Percentiles rank a stretch among this genome's conserved stretches.
Conservation (phyloP, 805 yeast species). For the Suhomyces faveliae region DNA sequence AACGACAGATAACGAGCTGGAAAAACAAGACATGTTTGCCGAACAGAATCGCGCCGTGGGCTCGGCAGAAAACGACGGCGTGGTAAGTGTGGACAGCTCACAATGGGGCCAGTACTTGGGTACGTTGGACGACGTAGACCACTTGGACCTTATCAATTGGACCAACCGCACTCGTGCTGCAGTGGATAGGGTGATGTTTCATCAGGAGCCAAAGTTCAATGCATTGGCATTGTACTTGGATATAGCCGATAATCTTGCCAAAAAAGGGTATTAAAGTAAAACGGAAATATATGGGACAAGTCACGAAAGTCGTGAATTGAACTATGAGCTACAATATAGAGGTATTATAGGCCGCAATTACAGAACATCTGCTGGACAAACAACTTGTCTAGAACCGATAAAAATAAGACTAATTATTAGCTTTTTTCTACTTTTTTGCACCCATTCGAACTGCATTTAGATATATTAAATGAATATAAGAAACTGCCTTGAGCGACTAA, state of each 20-base stretch:
- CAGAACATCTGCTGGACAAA: too few species aligned
- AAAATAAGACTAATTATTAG: too few species aligned
- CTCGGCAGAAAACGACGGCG: constrained; percentile 69
- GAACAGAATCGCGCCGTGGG: background rate
- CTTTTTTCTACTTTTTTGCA: too few species aligned
- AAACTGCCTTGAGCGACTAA: too few species aligned
- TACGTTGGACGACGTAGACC: constrained; percentile 75
- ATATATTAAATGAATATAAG: too few species aligned
- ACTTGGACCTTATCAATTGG: constrained; percentile 85
- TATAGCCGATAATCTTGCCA: constrained; percentile 61
- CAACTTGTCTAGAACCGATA: too few species aligned
- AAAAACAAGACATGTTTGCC: background rate
- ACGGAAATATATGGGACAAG: too few species aligned
- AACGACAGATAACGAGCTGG: background rate
- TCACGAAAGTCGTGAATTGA: too few species aligned
- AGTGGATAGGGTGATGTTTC: constrained; percentile 28
- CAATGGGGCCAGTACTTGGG: constrained; percentile 86
- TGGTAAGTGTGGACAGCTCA: constrained; percentile 75
- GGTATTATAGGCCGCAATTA: too few species aligned
- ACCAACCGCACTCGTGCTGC: constrained; percentile 49
- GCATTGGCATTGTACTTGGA: constrained; percentile 70
- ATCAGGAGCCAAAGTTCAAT: constrained; percentile 47
- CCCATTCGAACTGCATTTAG: too few species aligned
- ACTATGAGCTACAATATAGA: too few species aligned
- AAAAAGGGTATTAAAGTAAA: constrained; percentile 39